Conservation (phyloP, 345 rosid genomes). For the Brassica carinata region DNA sequence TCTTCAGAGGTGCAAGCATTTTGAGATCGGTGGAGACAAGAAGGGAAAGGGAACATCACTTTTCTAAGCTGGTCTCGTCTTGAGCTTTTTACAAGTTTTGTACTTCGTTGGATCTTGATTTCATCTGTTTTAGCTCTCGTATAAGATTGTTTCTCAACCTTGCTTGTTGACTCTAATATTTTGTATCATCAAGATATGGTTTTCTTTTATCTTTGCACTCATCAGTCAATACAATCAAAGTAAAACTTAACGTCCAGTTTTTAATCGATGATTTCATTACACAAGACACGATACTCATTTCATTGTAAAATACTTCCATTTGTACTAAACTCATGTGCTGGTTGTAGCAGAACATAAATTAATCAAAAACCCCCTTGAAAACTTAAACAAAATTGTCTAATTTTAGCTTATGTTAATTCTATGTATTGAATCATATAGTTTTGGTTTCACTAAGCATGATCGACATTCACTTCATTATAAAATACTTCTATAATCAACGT, state of each 20-base stretch:
- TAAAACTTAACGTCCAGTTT: not conserved
- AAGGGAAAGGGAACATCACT: slow-evolving; percentile 74
- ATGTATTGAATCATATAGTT: not conserved
- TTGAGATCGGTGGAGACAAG: slow-evolving; percentile 50
- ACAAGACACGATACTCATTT: not conserved
- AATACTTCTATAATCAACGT: not conserved
- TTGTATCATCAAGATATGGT: not conserved
- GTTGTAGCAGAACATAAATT: not conserved
- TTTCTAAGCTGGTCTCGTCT: slow-evolving; percentile 41
- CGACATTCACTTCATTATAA: not conserved
- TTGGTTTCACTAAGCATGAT: not conserved
- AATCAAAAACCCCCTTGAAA: not conserved
- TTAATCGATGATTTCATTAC: not conserved
- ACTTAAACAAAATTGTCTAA: not conserved
- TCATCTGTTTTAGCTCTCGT: slow-evolving; percentile 30
- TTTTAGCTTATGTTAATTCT: not conserved
- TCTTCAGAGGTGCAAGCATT: slow-evolving; percentile 57
- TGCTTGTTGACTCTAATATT: not conserved
- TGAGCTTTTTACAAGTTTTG: slow-evolving; percentile 19
- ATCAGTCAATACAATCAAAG: not conserved
- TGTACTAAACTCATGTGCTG: not conserved
- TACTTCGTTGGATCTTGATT: slow-evolving; percentile 26
- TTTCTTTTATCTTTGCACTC: not conserved
- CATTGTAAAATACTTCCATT: not conserved
- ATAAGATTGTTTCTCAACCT: slow-evolving; percentile 21